Conservation (phyloP, 176 grass and related monocot species). For the Aegilops sharonensis region DNA sequence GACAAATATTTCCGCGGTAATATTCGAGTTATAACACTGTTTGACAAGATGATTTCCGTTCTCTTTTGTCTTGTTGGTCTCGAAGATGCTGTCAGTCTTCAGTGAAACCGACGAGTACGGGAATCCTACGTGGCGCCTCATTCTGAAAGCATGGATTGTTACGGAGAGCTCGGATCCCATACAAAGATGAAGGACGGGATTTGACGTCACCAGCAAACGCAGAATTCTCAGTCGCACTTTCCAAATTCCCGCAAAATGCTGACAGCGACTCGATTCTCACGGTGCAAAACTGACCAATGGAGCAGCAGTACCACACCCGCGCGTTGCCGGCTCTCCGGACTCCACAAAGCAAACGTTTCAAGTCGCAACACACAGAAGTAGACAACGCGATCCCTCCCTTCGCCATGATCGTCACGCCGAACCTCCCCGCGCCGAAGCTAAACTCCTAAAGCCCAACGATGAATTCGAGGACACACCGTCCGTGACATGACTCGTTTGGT, state of each 20-base stretch:
- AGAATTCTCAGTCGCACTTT: background rate
- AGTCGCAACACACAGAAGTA: background rate
- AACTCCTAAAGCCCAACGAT: constrained; percentile 30
- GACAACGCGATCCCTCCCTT: background rate
- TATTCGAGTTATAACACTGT: background rate
- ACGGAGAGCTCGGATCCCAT: background rate
- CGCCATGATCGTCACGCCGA: background rate
- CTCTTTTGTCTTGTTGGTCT: no score
- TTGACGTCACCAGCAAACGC: no score
- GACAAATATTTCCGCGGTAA: no score
- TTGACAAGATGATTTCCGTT: background rate
- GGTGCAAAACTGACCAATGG: no score
- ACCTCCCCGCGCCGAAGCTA: constrained; percentile 20
- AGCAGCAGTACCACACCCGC: background rate
- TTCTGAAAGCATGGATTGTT: no score
- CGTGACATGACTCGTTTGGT: background rate
- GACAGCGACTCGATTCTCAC: background rate
- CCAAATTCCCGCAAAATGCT: background rate
- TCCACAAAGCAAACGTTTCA: constrained; percentile 4
- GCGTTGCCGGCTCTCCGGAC: constrained; percentile 2
- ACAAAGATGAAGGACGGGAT: no score
- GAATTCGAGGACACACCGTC: background rate
- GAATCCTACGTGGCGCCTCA: no score
- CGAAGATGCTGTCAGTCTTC: no score
- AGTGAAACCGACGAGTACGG: no score